Evolutionary conservation across 2,329 filamentous ascomycete genomes (phyloP).

Genomic region (Diaporthe sp.): DNA sequence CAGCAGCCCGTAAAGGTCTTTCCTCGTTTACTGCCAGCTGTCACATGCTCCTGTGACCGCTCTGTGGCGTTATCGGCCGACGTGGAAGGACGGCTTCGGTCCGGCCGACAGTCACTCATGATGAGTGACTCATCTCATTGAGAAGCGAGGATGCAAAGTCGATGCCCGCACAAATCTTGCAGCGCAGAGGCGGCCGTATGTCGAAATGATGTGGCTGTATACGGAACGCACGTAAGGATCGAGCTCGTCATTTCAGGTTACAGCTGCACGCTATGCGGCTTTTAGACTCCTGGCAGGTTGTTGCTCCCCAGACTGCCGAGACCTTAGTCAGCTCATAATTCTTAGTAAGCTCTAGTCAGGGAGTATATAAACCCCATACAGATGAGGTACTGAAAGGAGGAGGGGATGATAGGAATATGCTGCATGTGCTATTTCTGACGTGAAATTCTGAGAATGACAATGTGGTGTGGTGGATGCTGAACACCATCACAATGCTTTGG

Average conservation of each 20-base stretch:
- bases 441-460: too few relatives aligned
- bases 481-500: too few relatives aligned
- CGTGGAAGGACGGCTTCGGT: background rate
- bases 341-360: background rate
- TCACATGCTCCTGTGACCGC: background rate
- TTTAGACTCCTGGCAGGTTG: background rate
- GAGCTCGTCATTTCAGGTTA: background rate
- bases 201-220: background rate
- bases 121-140: too few relatives aligned
- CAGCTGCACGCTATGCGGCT: background rate
- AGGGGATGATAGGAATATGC: too few relatives aligned
- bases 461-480: too few relatives aligned
- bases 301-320: background rate
- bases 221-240: background rate
- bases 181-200: background rate
- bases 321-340: background rate
- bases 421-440: background rate
- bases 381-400: background rate
- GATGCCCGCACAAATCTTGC: background rate
- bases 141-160: background rate
- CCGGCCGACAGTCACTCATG: too few relatives aligned
- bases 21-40: background rate
- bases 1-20: slow-evolving; percentile 10
- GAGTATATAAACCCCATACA: background rate
- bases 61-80: background rate